Percentiles rank a stretch among this genome's conserved stretches.
phyloP scores from a whole-genome alignment of 768 basidiomycete species.

The Nidularia pulvinata region DNA sequence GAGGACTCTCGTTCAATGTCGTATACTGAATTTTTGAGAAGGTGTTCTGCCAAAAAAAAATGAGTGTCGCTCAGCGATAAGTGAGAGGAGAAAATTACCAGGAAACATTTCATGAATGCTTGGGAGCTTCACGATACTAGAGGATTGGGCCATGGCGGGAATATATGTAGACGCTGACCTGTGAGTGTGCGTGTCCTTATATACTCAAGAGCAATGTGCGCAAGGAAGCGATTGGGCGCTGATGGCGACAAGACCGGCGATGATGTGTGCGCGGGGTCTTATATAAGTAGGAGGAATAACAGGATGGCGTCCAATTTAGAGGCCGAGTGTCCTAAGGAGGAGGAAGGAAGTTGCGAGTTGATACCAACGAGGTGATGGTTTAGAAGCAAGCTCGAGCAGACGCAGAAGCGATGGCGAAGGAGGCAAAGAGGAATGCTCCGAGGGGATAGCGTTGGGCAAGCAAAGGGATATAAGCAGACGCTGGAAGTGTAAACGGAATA shows the following conservation, averaged over 20 bases:
- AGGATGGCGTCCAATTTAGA: not conserved
- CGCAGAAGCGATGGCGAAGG: not conserved
- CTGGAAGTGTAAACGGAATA: not conserved
- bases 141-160: too few relatives aligned
- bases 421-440: not conserved
- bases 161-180: too few relatives aligned
- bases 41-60: conserved; percentile 10
- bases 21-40: conserved; percentile 9
- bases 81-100: conserved; percentile 25
- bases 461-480: not conserved
- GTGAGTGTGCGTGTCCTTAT: too few relatives aligned
- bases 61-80: not conserved
- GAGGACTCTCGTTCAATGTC: too few relatives aligned
- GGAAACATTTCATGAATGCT: conserved; percentile 59
- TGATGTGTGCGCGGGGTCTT: not conserved
- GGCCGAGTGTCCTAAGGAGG: not conserved
- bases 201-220: not conserved
- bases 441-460: not conserved
- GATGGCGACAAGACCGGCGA: not conserved
- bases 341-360: conserved; percentile 1
- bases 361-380: not conserved
- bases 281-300: not conserved
- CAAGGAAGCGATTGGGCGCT: not conserved
- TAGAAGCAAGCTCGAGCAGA: not conserved
- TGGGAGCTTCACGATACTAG: conserved; percentile 37